Evolutionary conservation across 176 grass and related monocot species (phyloP).

Genomic region (Aegilops bicornis): DNA sequence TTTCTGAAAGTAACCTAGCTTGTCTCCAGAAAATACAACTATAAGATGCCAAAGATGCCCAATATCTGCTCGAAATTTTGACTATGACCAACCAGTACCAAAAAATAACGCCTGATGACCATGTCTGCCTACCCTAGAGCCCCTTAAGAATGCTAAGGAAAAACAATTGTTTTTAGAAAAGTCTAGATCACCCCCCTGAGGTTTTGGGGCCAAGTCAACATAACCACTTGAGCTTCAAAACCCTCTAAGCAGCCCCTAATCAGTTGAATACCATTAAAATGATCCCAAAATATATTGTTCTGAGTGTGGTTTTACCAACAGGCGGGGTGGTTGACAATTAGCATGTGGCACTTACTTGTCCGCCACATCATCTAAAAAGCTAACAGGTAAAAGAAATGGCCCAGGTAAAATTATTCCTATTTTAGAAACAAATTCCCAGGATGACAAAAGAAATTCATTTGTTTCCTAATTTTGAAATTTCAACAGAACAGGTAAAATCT

Average conservation of each 20-base stretch:
- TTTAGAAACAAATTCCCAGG: neutral
- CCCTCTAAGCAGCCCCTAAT: neutral
- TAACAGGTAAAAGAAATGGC: neutral
- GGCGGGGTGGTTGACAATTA: neutral
- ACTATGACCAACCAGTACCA: neutral
- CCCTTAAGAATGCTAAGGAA: neutral
- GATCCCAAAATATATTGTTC: neutral
- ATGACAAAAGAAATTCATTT: neutral
- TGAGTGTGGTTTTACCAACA: neutral
- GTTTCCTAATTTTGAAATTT: neutral
- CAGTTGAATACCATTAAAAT: neutral
- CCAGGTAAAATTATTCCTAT: neutral
- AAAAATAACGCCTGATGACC: neutral
- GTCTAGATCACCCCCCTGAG: neutral
- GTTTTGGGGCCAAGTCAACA: neutral
- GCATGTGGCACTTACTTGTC: neutral
- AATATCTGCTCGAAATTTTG: neutral
- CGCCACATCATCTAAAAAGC: neutral
- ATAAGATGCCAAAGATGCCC: neutral
- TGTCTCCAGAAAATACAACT: slow-evolving; percentile 23
- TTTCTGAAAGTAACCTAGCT: slow-evolving; percentile 15
- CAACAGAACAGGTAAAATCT: neutral
- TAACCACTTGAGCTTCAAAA: neutral
- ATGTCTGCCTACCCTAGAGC: neutral
- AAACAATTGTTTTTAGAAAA: neutral